Evolutionary conservation across 2,329 filamentous ascomycete species (phyloP), one percentile per base, ranked within the genome.

Genomic region (Penicillium sp.): DNA sequence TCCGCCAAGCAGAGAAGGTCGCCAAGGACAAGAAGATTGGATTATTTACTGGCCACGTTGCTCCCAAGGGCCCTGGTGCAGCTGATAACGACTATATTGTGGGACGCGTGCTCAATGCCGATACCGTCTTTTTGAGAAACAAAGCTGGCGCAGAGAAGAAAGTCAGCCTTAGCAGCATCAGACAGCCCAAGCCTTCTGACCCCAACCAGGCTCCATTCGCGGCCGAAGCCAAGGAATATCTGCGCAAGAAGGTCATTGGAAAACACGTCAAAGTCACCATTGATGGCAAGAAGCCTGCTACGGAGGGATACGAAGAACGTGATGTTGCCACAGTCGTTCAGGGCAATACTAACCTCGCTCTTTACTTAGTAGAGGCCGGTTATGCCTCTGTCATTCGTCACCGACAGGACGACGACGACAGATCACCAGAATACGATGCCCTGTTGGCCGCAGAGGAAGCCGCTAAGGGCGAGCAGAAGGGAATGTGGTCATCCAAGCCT

Each of bases 311-410:
- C 63, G 93, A 97, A 68, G 92, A 94, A 68, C 89, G 91, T 55
- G 94, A 99, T 63, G 94, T 99, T 67, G 93, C 90, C 43, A 97
- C 93, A 1, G 83, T 99, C 46, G 87, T 85, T 1, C 81, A 88
- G 52, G 90, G 89, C 70, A 88, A 87, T 74, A 94, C 92, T 76
- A 97, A 97, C 70, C 80, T 97, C 61, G 91, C 88, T 59, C 76
- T 97, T 40, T 72, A 83, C 52, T 79, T 97, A 40, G 91, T 97
- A n/a, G 90, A 97, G 75, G 90, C 89, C 63, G 94, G 94, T 28
- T 96, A 92, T 78, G 90, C 88, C 23, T 93, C 92, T 0, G 94
- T 99, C 8, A 95, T 99, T 67, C 87, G 94, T 60, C 94, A 99
- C 76, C 86, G 92, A 62, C 90, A 93, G 74, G 93, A 97, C 67